Evolutionary conservation across 257 asterid genomes (phyloP).

Genomic region (Solanum habrochaites): DNA sequence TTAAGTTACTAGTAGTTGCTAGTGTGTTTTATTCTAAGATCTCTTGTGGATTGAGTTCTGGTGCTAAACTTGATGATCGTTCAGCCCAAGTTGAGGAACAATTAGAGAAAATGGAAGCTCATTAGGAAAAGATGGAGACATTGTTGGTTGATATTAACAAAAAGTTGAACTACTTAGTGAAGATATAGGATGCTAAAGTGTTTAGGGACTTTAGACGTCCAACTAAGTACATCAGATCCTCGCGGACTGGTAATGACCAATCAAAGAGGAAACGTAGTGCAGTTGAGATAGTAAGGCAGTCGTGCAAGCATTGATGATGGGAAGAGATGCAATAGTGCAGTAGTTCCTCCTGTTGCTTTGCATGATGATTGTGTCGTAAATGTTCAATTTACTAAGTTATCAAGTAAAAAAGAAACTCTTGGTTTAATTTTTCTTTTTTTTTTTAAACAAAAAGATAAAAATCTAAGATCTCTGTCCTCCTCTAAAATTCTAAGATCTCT

Average conservation of each 20-base stretch:
- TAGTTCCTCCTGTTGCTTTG: neutral
- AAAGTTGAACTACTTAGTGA: neutral
- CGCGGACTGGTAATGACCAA: neutral
- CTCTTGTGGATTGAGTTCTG: neutral
- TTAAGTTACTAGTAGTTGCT: neutral
- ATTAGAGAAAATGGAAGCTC: neutral
- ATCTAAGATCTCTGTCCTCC: neutral
- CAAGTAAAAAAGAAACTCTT: neutral
- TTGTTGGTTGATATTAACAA: neutral
- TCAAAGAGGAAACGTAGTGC: neutral
- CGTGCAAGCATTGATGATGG: neutral
- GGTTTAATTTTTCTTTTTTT: neutral
- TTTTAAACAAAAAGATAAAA: accelerated
- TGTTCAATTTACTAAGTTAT: neutral
- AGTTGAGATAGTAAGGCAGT: neutral
- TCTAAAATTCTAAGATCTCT: neutral
- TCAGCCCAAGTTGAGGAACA: neutral
- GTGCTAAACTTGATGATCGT: neutral
- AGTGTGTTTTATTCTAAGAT: neutral
- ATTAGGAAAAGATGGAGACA: neutral
- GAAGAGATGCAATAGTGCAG: neutral
- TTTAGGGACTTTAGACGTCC: neutral
- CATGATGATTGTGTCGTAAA: neutral
- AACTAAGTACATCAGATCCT: neutral
- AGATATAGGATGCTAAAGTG: neutral